Evolutionary conservation across 441 rosid species (phyloP), one percentile per base, ranked within the genome.

Genomic region (Pelargonium myrrhifolium): DNA sequence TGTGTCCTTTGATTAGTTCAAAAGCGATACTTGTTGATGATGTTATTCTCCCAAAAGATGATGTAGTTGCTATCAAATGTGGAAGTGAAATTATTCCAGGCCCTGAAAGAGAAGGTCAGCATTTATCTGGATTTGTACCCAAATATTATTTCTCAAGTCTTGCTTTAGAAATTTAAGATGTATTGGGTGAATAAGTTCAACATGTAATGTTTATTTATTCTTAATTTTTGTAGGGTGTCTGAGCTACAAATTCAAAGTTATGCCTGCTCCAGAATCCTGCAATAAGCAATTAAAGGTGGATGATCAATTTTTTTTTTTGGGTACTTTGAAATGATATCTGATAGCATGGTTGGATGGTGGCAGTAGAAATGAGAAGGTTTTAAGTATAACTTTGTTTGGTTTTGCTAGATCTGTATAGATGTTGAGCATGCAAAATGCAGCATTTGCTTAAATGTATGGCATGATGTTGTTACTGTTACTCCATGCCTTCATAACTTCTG

Each of bases 391-490:
- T 10, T 49, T 56, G 73, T 65, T 74, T 37, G 24, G n/a, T 58
- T 56, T 72, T 47, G 39, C 63, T 87, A 91, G 99, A 83, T 94
- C 62, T 72, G 80, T 37, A 69, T 94, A 70, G 96, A 91, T 73
- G 76, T 82, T 45, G 97, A 91, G 58, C 82, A 89, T 77, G 92
- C 92, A 71, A 91, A 86, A 75, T 94, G 99, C 85, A 81, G 97
- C 78, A 92, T 94, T 68, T 94, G 99, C 83, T 82, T 92, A 79
- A 94, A 84, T 75, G 74, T 92, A 63, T 94, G 97, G 97, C 96
- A 94, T 67, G 92, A 92, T 75, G 97, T 87, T 77, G 90, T 39
- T 39, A 39, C 42, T 1, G 42, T 39, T 39, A 10, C 42, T 39
- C 42, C 42, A 39, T 39, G 42, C 42, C 42, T 39, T 39, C 42